Percentiles rank a stretch among this genome's conserved stretches.
Conservation (phyloP, 1,284 basidiomycete species). For the Trichosporon sp. region DNA sequence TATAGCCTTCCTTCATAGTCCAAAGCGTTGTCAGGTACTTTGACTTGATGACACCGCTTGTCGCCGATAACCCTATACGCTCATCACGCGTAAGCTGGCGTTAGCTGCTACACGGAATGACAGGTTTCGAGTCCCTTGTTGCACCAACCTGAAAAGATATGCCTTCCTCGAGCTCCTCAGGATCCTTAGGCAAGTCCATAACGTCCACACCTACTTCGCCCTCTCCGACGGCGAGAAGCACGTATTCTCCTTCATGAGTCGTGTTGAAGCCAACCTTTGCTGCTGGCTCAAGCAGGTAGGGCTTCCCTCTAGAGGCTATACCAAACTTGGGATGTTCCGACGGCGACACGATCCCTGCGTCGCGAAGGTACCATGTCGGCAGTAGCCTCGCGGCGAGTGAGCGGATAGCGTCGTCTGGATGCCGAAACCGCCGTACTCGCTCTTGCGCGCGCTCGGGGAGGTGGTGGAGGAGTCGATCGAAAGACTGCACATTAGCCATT, state of each 20-base stretch:
- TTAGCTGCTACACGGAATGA: slow-evolving; percentile 15
- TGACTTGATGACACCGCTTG: slow-evolving; percentile 17
- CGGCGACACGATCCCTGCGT: slow-evolving; percentile 12
- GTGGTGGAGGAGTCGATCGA: slow-evolving; percentile 26
- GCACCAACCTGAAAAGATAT: slow-evolving; percentile 19
- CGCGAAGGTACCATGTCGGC: slow-evolving; percentile 37
- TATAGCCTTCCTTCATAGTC: slow-evolving; percentile 43
- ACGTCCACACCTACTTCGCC: slow-evolving; percentile 41
- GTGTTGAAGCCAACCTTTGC: slow-evolving; percentile 40
- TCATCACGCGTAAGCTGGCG: slow-evolving; percentile 29
- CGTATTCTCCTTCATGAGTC: slow-evolving; percentile 39
- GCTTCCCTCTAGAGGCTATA: slow-evolving; percentile 33
- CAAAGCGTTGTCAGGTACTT: slow-evolving; percentile 35
- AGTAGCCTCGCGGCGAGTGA: slow-evolving; percentile 35
- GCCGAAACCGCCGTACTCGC: slow-evolving; percentile 32
- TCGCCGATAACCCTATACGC: slow-evolving; percentile 16
- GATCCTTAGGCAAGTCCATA: slow-evolving; percentile 31
- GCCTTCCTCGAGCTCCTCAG: slow-evolving; percentile 18
- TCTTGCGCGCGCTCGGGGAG: slow-evolving; percentile 23
- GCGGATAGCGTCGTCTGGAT: slow-evolving; percentile 31
- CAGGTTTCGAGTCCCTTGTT: slow-evolving; percentile 17
- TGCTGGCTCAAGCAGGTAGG: slow-evolving; percentile 27
- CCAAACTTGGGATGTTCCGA: slow-evolving; percentile 23
- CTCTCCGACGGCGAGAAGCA: slow-evolving; percentile 27
- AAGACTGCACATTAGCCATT: slow-evolving; percentile 15